Percentiles rank a stretch among this genome's conserved stretches.
These are phyloP conservation scores for Cytospora paraplurivora DNA, from an alignment of 2,329 filamentous ascomycete species.

Conservation along the genomic window DNA sequence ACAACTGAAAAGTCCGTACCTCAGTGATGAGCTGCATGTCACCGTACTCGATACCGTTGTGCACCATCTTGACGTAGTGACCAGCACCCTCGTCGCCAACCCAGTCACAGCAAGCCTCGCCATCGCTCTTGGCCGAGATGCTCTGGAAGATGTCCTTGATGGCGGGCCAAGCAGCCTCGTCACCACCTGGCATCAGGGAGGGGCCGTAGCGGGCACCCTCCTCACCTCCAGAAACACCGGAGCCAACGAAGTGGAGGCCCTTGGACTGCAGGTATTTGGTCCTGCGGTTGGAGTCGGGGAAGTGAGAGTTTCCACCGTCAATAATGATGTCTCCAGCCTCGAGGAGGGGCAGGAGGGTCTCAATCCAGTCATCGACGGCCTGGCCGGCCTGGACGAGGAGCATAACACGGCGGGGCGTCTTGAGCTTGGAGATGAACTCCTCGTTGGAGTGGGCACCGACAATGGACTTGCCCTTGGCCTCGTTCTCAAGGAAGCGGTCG, in stretches of 20 bases:
- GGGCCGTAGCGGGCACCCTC: constrained; percentile 98
- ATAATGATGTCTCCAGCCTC: constrained; percentile 96
- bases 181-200: constrained; percentile 97
- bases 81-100: constrained; percentile 99
- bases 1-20: constrained; percentile 57
- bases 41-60: constrained; percentile 99
- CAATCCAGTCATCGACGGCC: constrained; percentile 98
- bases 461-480: constrained; percentile 93
- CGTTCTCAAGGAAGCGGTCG: constrained; percentile 87
- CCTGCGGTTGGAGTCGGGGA: constrained; percentile 97
- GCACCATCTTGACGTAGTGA: constrained; percentile 99
- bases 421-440: constrained; percentile 96
- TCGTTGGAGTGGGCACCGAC: constrained; percentile 90
- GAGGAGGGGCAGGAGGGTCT: constrained; percentile 82
- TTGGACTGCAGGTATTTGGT: constrained; percentile 84
- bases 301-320: constrained; percentile 98
- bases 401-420: constrained; percentile 96
- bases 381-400: constrained; percentile 98
- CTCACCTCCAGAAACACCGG: constrained; percentile 98
- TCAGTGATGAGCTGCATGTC: constrained; percentile 99
- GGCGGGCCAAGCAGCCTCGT: constrained; percentile 95
- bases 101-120: constrained; percentile 98
- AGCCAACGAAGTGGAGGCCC: constrained; percentile 93
- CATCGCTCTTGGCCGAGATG: constrained; percentile 96
- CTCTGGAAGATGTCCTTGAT: constrained; percentile 99